Conservation (phyloP, 306 rosid species). For the Prunus mira region DNA sequence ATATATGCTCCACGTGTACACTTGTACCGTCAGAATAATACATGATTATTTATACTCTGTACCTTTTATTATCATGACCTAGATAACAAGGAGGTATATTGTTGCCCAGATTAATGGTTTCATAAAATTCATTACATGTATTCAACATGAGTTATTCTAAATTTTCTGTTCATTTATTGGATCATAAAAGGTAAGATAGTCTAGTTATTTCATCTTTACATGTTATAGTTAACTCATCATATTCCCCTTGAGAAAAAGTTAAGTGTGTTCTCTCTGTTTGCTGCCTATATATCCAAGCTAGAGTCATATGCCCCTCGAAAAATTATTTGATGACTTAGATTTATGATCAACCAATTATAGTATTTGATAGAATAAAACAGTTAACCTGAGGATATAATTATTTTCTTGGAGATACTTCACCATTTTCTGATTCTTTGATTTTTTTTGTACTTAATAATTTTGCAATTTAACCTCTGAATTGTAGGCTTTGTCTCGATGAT, state of each 20-base stretch:
- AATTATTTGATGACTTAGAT: neutral
- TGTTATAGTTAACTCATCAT: neutral
- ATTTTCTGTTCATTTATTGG: neutral
- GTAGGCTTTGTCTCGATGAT: conserved; percentile 87
- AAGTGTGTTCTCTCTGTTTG: neutral
- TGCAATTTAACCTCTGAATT: conserved; percentile 10
- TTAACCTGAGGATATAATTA: too few relatives aligned
- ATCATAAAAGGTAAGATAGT: neutral
- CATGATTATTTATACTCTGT: neutral
- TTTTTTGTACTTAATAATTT: conserved; percentile 3
- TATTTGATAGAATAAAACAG: neutral
- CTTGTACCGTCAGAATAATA: too few relatives aligned
- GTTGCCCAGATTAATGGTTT: neutral
- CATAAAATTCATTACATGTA: neutral
- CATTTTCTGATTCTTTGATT: neutral
- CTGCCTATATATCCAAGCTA: neutral
- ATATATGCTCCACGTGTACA: too few relatives aligned
- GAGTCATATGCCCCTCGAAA: neutral
- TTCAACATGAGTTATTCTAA: neutral
- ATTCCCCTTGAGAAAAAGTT: neutral
- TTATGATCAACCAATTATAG: neutral
- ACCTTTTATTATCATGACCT: neutral
- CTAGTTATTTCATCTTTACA: neutral
- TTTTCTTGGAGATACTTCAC: too few relatives aligned
- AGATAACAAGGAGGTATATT: neutral